Evolutionary conservation across 2,329 filamentous ascomycete species (phyloP).

Genomic region (Emericellopsis cladophorae): DNA sequence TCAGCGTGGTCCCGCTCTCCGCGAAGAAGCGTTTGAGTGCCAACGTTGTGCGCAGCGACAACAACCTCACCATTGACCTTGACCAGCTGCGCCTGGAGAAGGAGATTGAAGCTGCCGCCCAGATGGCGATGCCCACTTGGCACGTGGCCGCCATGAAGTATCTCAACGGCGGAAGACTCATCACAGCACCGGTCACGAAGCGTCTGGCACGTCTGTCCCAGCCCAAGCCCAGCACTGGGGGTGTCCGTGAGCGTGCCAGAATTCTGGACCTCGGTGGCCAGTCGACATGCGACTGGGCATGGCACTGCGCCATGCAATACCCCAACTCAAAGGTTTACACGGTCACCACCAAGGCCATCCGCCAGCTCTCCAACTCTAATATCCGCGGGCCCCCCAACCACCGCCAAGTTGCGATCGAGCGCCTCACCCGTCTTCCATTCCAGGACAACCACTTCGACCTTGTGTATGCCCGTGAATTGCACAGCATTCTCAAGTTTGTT

Average conservation of each 20-base stretch:
- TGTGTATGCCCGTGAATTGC: constrained; percentile 77
- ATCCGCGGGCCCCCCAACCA: constrained; percentile 81
- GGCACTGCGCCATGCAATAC: constrained; percentile 80
- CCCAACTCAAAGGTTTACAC: constrained; percentile 81
- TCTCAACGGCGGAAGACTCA: constrained; percentile 51
- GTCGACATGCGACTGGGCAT: constrained; percentile 84
- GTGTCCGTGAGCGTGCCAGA: constrained; percentile 41
- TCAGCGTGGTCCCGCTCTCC: constrained; percentile 55
- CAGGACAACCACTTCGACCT: constrained; percentile 78
- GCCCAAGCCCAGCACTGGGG: constrained; percentile 28
- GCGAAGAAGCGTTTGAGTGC: constrained; percentile 59
- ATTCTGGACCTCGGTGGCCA: constrained; percentile 83
- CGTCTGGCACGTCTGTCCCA: constrained; percentile 42
- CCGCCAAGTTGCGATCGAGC: constrained; percentile 64
- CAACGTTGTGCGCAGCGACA: constrained; percentile 63
- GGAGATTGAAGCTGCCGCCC: constrained; percentile 67
- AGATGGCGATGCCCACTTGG: constrained; percentile 51
- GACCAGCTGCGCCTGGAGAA: constrained; percentile 56
- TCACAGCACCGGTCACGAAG: constrained; percentile 51
- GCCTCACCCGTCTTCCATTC: constrained; percentile 74
- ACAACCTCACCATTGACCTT: constrained; percentile 48
- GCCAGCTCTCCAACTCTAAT: constrained; percentile 59
- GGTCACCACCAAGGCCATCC: constrained; percentile 61
- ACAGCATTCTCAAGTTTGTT: constrained; percentile 67
- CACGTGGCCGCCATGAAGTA: constrained; percentile 48